Evolutionary conservation across 495 filamentous ascomycete species (phyloP).

Genomic region (Xylaria grammica): DNA sequence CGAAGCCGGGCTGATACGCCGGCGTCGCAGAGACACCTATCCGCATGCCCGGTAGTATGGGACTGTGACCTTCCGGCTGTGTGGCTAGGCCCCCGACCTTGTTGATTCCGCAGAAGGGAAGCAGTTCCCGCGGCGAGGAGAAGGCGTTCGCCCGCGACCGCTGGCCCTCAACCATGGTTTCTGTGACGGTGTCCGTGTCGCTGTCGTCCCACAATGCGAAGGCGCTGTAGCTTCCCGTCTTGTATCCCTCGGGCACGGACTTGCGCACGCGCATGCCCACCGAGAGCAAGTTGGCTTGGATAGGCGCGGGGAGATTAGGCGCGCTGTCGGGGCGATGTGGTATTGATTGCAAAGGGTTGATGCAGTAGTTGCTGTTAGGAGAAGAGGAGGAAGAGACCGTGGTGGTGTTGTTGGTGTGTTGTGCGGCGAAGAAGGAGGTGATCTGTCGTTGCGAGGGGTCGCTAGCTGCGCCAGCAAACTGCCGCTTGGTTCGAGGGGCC

Average conservation of each 20-base stretch:
- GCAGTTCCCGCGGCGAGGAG: slow-evolving; percentile 57
- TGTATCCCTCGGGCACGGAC: slow-evolving; percentile 89
- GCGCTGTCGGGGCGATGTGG: background rate
- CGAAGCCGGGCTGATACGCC: slow-evolving; percentile 23
- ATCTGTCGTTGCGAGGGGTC: slow-evolving; percentile 56
- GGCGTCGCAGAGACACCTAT: background rate
- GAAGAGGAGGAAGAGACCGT: no score
- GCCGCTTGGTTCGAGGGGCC: slow-evolving; percentile 52
- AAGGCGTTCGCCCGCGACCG: slow-evolving; percentile 38
- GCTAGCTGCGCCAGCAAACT: slow-evolving; percentile 56
- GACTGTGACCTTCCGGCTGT: slow-evolving; percentile 39
- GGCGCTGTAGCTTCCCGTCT: slow-evolving; percentile 64
- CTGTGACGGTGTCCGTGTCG: slow-evolving; percentile 10
- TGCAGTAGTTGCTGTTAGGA: slow-evolving; percentile 3
- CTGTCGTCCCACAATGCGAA: slow-evolving; percentile 52
- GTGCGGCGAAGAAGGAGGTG: slow-evolving; percentile 51
- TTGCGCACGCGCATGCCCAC: slow-evolving; percentile 96
- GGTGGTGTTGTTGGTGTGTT: slow-evolving; percentile 22
- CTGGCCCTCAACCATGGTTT: slow-evolving; percentile 25
- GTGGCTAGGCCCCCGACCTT: slow-evolving; percentile 62
- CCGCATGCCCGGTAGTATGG: background rate
- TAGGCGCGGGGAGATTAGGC: slow-evolving; percentile 55
- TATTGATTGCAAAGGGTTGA: slow-evolving; percentile 29
- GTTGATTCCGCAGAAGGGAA: slow-evolving; percentile 77
- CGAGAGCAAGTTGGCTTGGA: slow-evolving; percentile 79